A percentile compares a stretch with the other conserved stretches of the same genome.
These are phyloP conservation scores for Coriaria nepalensis DNA, from an alignment of 306 rosid genomes.

Conservation along the genomic window DNA sequence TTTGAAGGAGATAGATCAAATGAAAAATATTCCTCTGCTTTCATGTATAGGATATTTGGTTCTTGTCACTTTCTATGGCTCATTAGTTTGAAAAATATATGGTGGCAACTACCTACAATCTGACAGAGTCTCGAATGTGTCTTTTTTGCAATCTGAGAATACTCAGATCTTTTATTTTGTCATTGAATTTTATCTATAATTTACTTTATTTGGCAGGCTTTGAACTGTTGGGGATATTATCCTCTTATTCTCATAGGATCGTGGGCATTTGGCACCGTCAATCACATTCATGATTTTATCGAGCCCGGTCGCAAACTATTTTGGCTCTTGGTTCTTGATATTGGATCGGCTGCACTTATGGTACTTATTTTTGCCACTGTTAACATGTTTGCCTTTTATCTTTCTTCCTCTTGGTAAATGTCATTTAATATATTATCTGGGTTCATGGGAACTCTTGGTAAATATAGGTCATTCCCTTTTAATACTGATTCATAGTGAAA, in stretches of 20 bases:
- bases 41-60: no score
- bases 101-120: no score
- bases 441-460: not conserved
- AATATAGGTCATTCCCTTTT: no score
- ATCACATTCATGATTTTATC: conserved; percentile 82
- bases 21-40: no score
- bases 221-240: conserved; percentile 92
- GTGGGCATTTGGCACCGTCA: conserved; percentile 86
- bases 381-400: no score
- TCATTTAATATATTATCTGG: not conserved
- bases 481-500: no score
- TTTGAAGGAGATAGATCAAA: not conserved
- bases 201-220: conserved; percentile 40
- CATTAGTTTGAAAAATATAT: no score
- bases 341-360: conserved; percentile 87
- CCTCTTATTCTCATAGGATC: conserved; percentile 95
- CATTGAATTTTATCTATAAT: not conserved
- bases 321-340: conserved; percentile 92
- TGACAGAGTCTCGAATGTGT: no score
- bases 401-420: not conserved
- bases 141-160: no score
- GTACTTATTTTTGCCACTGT: conserved; percentile 28
- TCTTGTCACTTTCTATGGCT: no score
- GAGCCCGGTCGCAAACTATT: conserved; percentile 79
- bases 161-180: no score